Evolutionary conservation across 164 flowering plant species (phyloP).

Genomic region (Annona squamosa): DNA sequence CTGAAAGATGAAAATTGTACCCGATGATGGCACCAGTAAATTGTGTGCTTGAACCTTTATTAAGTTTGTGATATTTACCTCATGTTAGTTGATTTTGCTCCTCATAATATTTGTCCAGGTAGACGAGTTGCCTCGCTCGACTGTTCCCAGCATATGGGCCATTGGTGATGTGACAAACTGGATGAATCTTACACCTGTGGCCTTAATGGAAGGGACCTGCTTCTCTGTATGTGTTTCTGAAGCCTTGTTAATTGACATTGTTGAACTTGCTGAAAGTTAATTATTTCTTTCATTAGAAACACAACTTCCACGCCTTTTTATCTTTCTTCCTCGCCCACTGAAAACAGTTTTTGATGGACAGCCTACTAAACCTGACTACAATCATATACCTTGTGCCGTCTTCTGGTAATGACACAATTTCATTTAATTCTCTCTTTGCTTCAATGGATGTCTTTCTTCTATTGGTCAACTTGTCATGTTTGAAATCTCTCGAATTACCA

Average conservation of each 20-base stretch:
- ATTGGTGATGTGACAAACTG: slow-evolving; percentile 94
- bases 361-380: slow-evolving; percentile 68
- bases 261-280: background rate
- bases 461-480: background rate
- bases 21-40: slow-evolving; percentile 1
- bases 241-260: background rate
- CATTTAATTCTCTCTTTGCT: background rate
- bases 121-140: slow-evolving; percentile 77
- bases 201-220: slow-evolving; percentile 74
- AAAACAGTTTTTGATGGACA: slow-evolving; percentile 76
- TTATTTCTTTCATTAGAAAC: background rate
- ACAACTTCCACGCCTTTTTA: background rate
- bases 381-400: slow-evolving; percentile 72
- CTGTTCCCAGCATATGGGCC: slow-evolving; percentile 91
- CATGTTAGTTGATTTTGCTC: background rate
- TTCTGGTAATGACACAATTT: slow-evolving; percentile 53
- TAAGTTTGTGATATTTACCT: background rate
- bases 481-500: too few species aligned
- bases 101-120: slow-evolving; percentile 39
- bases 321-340: slow-evolving; percentile 36
- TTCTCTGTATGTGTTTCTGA: slow-evolving; percentile 22
- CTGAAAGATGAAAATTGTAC: background rate
- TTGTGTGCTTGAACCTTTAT: background rate
- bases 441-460: background rate
- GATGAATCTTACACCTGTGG: slow-evolving; percentile 84